Percentiles rank a stretch among this genome's conserved stretches.
Conservation (phyloP, 2,329 filamentous ascomycete genomes). For the Penicillium hordei region DNA sequence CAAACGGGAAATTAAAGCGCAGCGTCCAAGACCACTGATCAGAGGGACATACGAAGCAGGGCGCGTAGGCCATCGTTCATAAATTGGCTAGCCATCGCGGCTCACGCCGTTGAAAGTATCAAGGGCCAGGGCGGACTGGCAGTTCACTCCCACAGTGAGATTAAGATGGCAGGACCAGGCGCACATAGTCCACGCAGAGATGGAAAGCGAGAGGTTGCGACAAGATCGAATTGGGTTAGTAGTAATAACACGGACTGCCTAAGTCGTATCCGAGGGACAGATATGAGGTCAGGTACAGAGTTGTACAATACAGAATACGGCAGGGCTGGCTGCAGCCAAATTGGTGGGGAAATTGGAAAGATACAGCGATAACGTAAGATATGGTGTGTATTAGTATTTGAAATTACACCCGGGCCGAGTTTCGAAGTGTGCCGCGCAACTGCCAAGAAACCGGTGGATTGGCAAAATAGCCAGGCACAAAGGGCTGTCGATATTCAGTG, state of each 20-base stretch:
- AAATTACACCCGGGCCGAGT: constrained; percentile 16
- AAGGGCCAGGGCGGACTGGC: constrained; percentile 29
- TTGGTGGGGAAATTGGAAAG: background rate
- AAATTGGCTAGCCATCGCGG: constrained; percentile 38
- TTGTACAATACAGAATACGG: constrained; percentile 10
- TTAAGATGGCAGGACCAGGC: constrained; percentile 30
- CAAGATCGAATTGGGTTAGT: constrained; percentile 9
- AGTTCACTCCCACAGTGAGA: constrained; percentile 37
- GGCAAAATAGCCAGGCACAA: constrained; percentile 4
- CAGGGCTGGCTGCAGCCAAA: constrained; percentile 3
- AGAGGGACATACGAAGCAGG: constrained; percentile 37
- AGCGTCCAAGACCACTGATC: background rate
- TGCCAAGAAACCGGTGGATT: constrained; percentile 17
- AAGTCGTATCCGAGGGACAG: constrained; percentile 21
- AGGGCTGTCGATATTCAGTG: background rate
- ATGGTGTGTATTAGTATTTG: background rate
- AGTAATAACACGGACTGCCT: constrained; percentile 6
- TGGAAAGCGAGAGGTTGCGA: constrained; percentile 4
- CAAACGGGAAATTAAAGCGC: background rate
- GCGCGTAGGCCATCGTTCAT: constrained; percentile 37
- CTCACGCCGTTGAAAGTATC: constrained; percentile 22
- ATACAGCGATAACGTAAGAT: background rate
- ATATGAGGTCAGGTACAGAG: constrained; percentile 16
- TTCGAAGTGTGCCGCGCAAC: constrained; percentile 10
- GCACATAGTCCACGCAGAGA: constrained; percentile 37